Evolutionary conservation across 139 green algal genomes (phyloP), one percentile per base, ranked within the genome.

Genomic region (Chlamydomonas applanata): DNA sequence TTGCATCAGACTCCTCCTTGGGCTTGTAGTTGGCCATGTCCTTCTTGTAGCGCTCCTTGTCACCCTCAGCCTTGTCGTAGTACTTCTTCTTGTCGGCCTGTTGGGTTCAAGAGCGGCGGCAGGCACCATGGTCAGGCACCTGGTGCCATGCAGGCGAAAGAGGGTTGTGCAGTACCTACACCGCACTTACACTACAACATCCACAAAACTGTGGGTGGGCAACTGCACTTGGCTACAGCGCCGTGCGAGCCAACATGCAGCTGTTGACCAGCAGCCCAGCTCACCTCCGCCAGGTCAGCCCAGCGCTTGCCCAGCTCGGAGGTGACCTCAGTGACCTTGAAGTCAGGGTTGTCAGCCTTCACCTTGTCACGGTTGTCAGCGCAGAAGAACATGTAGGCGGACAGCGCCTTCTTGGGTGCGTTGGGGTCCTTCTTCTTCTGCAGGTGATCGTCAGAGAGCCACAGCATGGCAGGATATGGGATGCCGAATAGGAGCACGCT

Each of bases 381-480:
- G 24, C 74, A 80, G 66, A 71, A 80, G 74, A 80, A 75, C 74
- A 75, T 80, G 74, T 75, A 80, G 19, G 67, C 54, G 44, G 65
- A 56, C 27, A 80, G 35, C 3, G 52, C 25, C 53, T 64, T 71
- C 74, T 80, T 80, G 17, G 74, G 74, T 0, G 74, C 74, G 49
- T 80, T 80, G 44, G 74, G 74, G 56, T 80, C 74, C 66, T 80
- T 80, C 66, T 75, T 73, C 67, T 73, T 62, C 67, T 64, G 46
- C 22, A 59, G 22, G 5, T 17, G 19, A 22, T 29, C 4, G 9
- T 4, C 60, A 11, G 7, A 24, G n/a, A 17, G 4, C 27, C 60
- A 40, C 25, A 45, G 60, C 60, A 22, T 29, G 19, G 60, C 27
- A 11, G 20, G 7, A 7, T 17, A 40, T 11, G 40, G 60, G 5